Conservation (phyloP, 1,284 basidiomycete genomes). For the Boletellus sp. region DNA sequence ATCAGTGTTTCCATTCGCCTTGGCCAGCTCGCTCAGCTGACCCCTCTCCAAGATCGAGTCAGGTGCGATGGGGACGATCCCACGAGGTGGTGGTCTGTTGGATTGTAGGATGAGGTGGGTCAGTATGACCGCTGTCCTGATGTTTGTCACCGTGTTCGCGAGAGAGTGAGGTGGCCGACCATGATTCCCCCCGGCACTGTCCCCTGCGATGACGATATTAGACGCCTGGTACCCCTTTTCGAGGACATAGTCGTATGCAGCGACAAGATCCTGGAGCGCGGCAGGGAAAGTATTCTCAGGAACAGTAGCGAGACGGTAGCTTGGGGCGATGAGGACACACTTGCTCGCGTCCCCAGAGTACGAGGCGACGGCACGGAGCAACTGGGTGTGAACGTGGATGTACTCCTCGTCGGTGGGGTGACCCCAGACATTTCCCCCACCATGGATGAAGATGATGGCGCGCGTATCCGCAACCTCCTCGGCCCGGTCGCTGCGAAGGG, state of each 20-base stretch:
- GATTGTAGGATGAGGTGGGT: conserved; percentile 21
- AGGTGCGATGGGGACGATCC: conserved; percentile 15
- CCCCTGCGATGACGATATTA: conserved; percentile 23
- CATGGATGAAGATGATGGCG: conserved; percentile 15
- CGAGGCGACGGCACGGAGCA: conserved; percentile 5
- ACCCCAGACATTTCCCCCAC: conserved; percentile 10
- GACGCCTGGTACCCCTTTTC: conserved; percentile 15
- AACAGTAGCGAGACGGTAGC: conserved; percentile 24
- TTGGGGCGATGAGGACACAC: conserved; percentile 19
- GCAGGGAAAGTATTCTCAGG: conserved; percentile 27
- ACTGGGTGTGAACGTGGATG: background rate
- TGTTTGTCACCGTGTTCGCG: no score
- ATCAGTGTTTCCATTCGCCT: conserved; percentile 3
- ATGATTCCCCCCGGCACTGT: conserved; percentile 26
- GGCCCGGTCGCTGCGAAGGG: background rate
- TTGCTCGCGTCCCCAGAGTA: background rate
- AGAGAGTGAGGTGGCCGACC: conserved; percentile 10
- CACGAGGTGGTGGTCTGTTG: conserved; percentile 3
- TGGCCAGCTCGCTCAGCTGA: background rate
- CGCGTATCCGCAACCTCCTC: conserved; percentile 1
- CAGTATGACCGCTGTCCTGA: conserved; percentile 20
- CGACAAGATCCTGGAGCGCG: conserved; percentile 20
- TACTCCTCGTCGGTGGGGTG: conserved; percentile 6
- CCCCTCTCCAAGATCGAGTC: background rate
- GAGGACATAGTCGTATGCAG: conserved; percentile 26